Evolutionary conservation across 306 rosid species (phyloP).

Genomic region (Arachis stenosperma): DNA sequence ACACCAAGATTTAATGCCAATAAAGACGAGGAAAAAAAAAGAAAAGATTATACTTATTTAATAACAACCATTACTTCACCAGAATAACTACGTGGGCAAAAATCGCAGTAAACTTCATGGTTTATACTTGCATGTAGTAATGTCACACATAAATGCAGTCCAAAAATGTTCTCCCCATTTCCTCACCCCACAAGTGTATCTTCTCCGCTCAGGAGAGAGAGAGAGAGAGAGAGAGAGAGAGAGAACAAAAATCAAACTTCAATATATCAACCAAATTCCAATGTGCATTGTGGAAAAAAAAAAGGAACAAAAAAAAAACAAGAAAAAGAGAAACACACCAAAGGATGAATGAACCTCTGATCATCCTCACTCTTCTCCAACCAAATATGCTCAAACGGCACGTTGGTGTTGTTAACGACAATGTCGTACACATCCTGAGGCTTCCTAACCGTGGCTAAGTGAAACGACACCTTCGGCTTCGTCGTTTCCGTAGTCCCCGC

Average conservation of each 20-base stretch:
- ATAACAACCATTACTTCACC: neutral
- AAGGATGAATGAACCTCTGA: conserved; percentile 73
- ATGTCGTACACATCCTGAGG: conserved; percentile 80
- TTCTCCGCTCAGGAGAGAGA: neutral
- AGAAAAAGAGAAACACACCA: conserved; percentile 51
- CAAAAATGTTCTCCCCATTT: too few species aligned
- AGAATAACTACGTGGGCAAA: too few species aligned
- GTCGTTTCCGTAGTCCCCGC: conserved; percentile 36
- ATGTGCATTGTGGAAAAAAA: neutral
- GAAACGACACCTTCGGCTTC: conserved; percentile 79
- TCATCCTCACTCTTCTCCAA: conserved; percentile 84
- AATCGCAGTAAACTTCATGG: too few species aligned
- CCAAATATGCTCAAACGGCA: conserved; percentile 87
- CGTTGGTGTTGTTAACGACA: conserved; percentile 64
- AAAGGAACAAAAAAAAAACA: too few species aligned
- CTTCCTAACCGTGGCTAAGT: conserved; percentile 65
- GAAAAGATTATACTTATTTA: too few species aligned
- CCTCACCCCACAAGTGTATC: too few species aligned
- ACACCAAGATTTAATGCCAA: neutral
- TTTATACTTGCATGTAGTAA: too few species aligned
- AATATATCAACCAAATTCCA: neutral
- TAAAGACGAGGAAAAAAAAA: too few species aligned
- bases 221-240: neutral
- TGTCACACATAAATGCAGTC: too few species aligned
- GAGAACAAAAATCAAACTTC: neutral